Conservation (phyloP, 352 stramenopile species). For the Globisporangium spiculum region DNA sequence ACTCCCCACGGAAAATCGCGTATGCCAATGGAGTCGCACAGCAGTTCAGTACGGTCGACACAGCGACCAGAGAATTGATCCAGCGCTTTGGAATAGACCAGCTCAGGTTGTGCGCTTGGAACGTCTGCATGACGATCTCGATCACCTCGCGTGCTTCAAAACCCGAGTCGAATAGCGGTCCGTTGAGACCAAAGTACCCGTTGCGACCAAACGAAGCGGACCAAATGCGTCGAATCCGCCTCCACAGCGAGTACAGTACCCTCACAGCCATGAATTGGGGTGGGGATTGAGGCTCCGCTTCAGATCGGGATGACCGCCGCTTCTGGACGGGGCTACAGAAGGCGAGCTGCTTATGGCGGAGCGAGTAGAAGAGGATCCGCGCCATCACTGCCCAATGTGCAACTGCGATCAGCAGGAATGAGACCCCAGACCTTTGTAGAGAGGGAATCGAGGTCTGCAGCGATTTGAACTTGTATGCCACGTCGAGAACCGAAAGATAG, state of each 20-base stretch:
- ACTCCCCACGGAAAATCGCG: conserved; percentile 7
- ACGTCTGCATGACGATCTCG: conserved; percentile 25
- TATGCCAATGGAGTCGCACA: conserved; percentile 11
- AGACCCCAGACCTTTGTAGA: not conserved
- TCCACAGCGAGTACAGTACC: not conserved
- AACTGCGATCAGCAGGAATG: not conserved
- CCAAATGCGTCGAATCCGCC: not conserved
- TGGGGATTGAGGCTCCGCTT: not conserved
- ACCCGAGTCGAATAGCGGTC: conserved; percentile 7
- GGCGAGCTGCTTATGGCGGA: not conserved
- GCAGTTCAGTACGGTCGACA: conserved; percentile 21
- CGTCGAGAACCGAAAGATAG: not conserved
- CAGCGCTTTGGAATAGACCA: conserved; percentile 14
- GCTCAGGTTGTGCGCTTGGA: conserved; percentile 23
- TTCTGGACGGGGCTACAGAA: not conserved
- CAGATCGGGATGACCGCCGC: not conserved
- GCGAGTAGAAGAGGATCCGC: not conserved
- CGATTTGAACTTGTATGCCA: conserved; percentile 5
- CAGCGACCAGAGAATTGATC: conserved; percentile 24
- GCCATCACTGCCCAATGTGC: not conserved
- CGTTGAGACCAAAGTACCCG: conserved; percentile 17
- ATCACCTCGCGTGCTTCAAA: conserved; percentile 17
- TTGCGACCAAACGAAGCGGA: conserved; percentile 17
- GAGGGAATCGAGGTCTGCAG: not conserved
- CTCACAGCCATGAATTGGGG: not conserved